A percentile compares a stretch with the other conserved stretches of the same genome.
Evolutionary conservation across 345 rosid genomes (phyloP).

Genomic region (Gossypium raimondii): DNA sequence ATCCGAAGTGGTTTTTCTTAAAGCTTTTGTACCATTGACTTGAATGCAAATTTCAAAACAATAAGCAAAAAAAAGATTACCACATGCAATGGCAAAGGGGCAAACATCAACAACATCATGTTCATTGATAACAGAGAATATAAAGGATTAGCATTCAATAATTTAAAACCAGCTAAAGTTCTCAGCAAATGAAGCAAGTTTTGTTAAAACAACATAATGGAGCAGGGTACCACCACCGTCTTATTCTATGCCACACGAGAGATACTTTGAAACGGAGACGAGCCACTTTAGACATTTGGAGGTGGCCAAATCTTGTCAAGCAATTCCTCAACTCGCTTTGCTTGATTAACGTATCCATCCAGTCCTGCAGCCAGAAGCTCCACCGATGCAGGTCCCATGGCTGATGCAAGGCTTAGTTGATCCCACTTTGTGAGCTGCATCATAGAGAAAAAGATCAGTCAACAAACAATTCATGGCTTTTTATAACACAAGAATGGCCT

Average conservation of each 20-base stretch:
- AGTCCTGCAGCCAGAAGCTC: conserved; percentile 80
- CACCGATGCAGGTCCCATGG: conserved; percentile 91
- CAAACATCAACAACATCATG: neutral
- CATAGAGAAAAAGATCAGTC: conserved; percentile 11
- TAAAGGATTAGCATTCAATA: neutral
- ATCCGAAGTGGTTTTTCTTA: too few species aligned
- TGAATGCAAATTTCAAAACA: neutral
- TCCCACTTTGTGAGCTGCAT: conserved; percentile 75
- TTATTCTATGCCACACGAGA: conserved; percentile 28
- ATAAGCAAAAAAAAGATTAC: neutral
- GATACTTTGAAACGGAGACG: neutral
- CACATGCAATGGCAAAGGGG: neutral
- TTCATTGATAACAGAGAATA: neutral
- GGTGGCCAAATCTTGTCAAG: conserved; percentile 97
- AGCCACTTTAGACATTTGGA: conserved; percentile 59
- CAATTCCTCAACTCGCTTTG: conserved; percentile 67
- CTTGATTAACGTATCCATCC: conserved; percentile 70
- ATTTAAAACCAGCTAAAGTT: neutral
- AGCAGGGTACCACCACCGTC: conserved; percentile 9
- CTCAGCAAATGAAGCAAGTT: neutral
- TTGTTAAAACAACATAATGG: neutral
- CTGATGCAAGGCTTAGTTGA: conserved; percentile 70
- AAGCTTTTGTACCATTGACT: neutral
- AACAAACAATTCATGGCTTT: conserved; percentile 1
- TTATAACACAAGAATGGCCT: neutral